Conservation (phyloP, 2,329 filamentous ascomycete species). For the Juglanconis oblonga region DNA sequence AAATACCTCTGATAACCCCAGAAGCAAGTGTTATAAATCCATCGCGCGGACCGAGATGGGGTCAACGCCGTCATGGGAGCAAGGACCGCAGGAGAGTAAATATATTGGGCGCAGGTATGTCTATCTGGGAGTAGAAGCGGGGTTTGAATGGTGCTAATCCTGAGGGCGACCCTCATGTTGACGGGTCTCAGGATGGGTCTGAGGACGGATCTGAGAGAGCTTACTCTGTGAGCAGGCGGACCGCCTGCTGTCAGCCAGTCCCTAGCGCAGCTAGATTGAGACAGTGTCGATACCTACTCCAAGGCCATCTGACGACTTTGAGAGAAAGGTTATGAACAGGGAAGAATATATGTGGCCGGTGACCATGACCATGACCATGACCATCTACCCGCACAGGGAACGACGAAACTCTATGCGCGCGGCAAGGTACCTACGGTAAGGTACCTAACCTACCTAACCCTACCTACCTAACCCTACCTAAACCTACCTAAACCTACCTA, state of each 20-base stretch:
- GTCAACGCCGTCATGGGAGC: background rate
- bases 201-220: constrained; percentile 9
- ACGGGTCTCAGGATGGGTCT: background rate
- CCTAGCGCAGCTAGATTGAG: constrained; percentile 13
- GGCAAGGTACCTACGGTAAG: no score
- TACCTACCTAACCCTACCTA: no score
- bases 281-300: constrained; percentile 12
- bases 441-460: no score
- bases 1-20: background rate
- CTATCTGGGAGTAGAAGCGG: background rate
- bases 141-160: constrained; percentile 6
- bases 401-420: no score
- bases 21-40: background rate
- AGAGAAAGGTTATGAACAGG: constrained; percentile 1
- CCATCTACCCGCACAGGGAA: no score
- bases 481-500: no score
- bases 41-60: background rate
- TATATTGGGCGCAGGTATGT: background rate
- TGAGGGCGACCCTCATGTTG: background rate
- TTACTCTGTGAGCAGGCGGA: constrained; percentile 10
- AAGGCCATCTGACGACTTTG: constrained; percentile 8
- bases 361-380: background rate
- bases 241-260: constrained; percentile 13
- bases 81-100: background rate
- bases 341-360: background rate